These are phyloP conservation scores for Trypanosoma lewisi DNA, from an alignment of 208 protist genomes.

Conservation along the genomic window DNA sequence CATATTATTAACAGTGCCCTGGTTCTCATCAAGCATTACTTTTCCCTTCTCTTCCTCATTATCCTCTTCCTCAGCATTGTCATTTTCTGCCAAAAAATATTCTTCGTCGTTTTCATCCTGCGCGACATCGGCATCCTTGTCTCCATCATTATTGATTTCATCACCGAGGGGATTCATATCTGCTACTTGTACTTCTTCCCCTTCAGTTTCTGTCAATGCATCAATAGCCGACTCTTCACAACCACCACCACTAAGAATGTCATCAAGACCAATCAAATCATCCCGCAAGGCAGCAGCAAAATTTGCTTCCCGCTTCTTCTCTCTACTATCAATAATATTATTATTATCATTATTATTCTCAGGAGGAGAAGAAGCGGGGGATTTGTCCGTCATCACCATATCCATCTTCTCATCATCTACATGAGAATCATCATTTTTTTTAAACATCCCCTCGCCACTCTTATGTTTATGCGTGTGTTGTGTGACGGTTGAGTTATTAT, in stretches of 20 bases:
- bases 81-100: not conserved
- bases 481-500: not conserved
- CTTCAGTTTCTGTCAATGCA: not conserved
- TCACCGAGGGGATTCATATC: slow-evolving; percentile 2
- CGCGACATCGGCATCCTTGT: not conserved
- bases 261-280: slow-evolving; percentile 39
- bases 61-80: not conserved
- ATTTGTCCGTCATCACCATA: not conserved
- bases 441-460: no score
- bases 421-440: not conserved
- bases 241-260: slow-evolving; percentile 20
- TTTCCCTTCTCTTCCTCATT: not conserved
- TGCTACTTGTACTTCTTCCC: no score
- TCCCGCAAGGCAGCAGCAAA: slow-evolving; percentile 24
- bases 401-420: not conserved
- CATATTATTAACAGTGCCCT: not conserved
- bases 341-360: no score
- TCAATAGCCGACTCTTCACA: not conserved
- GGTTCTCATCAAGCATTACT: not conserved
- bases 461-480: not conserved
- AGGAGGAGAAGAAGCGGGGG: not conserved
- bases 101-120: slow-evolving; percentile 4
- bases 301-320: slow-evolving; percentile 14
- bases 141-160: not conserved
- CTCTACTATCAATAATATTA: not conserved